Conservation (phyloP, 1,284 basidiomycete species). For the Marasmius tenuissimus region DNA sequence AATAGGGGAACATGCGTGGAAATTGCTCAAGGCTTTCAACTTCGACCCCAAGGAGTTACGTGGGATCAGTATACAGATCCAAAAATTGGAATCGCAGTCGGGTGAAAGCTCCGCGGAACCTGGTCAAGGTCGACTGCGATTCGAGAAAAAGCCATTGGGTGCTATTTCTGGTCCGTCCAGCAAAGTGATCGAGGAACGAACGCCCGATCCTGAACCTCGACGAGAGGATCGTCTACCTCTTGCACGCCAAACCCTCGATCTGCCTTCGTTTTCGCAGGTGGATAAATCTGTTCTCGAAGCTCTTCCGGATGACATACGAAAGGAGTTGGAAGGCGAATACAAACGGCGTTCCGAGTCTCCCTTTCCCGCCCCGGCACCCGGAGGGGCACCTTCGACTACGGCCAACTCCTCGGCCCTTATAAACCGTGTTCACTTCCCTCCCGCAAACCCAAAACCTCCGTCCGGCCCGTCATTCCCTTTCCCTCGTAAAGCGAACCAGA, state of each 20-base stretch:
- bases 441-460: slow-evolving; percentile 11
- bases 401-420: neutral
- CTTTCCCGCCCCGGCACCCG: slow-evolving; percentile 16
- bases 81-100: slow-evolving; percentile 70
- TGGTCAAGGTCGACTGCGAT: slow-evolving; percentile 57
- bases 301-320: slow-evolving; percentile 68
- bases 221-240: neutral
- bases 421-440: neutral
- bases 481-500: slow-evolving; percentile 20
- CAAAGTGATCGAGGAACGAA: neutral
- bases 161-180: neutral
- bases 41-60: slow-evolving; percentile 87
- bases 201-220: neutral
- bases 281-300: slow-evolving; percentile 72
- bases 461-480: slow-evolving; percentile 2
- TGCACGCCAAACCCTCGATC: slow-evolving; percentile 24
- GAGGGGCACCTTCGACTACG: slow-evolving; percentile 4
- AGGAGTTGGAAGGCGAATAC: slow-evolving; percentile 71
- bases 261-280: slow-evolving; percentile 75
- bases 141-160: slow-evolving; percentile 35
- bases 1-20: slow-evolving; percentile 81
- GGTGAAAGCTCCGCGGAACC: slow-evolving; percentile 25
- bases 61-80: slow-evolving; percentile 93
- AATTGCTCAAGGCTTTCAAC: slow-evolving; percentile 69
- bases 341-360: slow-evolving; percentile 56